Evolutionary conservation across 768 basidiomycete genomes (phyloP), one percentile per base, ranked within the genome.

Genomic region (Scleroderma bovista): DNA sequence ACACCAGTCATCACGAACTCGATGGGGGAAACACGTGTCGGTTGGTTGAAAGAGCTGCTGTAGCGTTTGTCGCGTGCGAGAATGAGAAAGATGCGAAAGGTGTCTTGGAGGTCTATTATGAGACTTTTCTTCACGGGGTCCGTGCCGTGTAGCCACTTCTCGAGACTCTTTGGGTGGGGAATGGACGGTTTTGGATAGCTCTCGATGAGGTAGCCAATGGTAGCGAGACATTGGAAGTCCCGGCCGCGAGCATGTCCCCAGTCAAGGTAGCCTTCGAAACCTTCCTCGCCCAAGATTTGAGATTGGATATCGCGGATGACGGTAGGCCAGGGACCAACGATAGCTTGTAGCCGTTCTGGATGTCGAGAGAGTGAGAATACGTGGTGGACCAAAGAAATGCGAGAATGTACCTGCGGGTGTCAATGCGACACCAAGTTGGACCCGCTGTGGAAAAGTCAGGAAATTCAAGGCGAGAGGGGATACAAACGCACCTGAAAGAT

Each of bases 401-500:
- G 10, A 32, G 50, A 43, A 46, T 70, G 17, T 13, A 77, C 76
- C 78, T 56, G 74, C 73, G 3, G 76, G 74, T 16, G 73, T 68
- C 42, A 79, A 70, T 3, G 77, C 68, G 32, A 79, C 72, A 7
- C 78, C 78, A 17, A 76, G 55, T 57, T 79, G 78, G 31, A 79
- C 78, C 39, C 78, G 72, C 77, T 78, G 47, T 16, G 17, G 29
- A 12, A n/a, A 44, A 3, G 44, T 16, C 12, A 39, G 31, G 52
- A 48, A 47, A 32, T 32, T 50, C 13, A 34, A 12, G 31, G 46
- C 3, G 29, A 33, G 13, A 16, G 23, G 44, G 39, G 12, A 17
- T 34, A 23, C 11, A 47, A 31, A 52, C 69, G 37, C 53, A 72
- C 80, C 69, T 79, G 74, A 54, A 85, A 88, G 22, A 85, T 80